Conservation (phyloP, 2,329 filamentous ascomycete genomes). For the Aspergillus tubingensis region DNA sequence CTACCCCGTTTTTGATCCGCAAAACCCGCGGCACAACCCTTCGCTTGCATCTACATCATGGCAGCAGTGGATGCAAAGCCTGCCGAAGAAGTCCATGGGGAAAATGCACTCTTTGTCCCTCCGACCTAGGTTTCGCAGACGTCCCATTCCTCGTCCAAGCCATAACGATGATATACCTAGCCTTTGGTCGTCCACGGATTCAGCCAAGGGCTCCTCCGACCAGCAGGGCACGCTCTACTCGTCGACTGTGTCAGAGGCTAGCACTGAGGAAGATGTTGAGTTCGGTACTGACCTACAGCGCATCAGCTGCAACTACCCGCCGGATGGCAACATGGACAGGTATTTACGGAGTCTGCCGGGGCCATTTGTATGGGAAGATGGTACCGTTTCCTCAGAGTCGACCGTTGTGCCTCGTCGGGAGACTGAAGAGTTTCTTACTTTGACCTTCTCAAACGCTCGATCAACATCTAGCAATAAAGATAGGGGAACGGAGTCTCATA, state of each 20-base stretch:
- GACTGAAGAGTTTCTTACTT: background rate
- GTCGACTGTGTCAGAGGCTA: slow-evolving; percentile 29
- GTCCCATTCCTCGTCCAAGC: slow-evolving; percentile 9
- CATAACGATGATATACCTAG: slow-evolving; percentile 2
- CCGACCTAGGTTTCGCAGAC: slow-evolving; percentile 29
- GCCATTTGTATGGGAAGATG: slow-evolving; percentile 10
- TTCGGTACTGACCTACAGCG: slow-evolving; percentile 32
- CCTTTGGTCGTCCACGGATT: slow-evolving; percentile 21
- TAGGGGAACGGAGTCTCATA: background rate
- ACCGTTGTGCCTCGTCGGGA: background rate
- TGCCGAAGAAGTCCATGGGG: slow-evolving; percentile 33
- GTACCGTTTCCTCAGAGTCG: background rate
- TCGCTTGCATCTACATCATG: background rate
- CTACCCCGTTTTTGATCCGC: slow-evolving; percentile 40
- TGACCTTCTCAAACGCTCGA: background rate
- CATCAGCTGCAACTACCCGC: slow-evolving; percentile 22
- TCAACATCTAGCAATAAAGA: background rate
- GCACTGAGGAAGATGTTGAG: slow-evolving; percentile 32
- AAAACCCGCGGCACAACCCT: slow-evolving; percentile 40
- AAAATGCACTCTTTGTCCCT: slow-evolving; percentile 35
- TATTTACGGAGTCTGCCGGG: slow-evolving; percentile 7
- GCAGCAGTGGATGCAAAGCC: slow-evolving; percentile 24
- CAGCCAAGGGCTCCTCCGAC: slow-evolving; percentile 23
- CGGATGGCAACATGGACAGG: slow-evolving; percentile 12
- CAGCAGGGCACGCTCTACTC: slow-evolving; percentile 16